Percentiles rank a stretch among this genome's conserved stretches.
Evolutionary conservation across 2,329 filamentous ascomycete genomes (phyloP).

Genomic region (Shiraia bambusicola): DNA sequence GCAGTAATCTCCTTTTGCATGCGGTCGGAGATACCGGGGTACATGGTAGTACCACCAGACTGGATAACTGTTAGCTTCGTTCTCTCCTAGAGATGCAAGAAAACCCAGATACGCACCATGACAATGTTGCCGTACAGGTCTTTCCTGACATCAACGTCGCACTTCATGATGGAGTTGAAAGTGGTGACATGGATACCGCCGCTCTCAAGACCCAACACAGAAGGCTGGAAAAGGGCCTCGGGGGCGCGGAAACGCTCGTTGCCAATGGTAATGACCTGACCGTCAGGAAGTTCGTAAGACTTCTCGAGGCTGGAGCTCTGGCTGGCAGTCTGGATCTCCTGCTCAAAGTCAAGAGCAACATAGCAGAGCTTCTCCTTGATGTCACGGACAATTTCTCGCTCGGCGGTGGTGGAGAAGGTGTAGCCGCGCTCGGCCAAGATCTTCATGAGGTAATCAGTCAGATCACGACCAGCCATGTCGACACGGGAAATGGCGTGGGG

Average conservation of each 20-base stretch:
- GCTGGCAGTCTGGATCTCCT: slow-evolving; percentile 99
- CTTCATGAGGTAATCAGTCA: slow-evolving; percentile 99
- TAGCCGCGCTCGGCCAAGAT: slow-evolving; percentile 99
- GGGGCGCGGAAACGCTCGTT: slow-evolving; percentile 99
- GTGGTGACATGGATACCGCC: slow-evolving; percentile 99
- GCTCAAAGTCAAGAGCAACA: slow-evolving; percentile 99
- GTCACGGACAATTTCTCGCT: slow-evolving; percentile 99
- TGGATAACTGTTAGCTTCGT: slow-evolving; percentile 50
- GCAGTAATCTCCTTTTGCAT: slow-evolving; percentile 99
- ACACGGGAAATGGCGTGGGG: slow-evolving; percentile 99
- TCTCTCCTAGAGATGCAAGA: neutral
- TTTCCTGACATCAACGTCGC: slow-evolving; percentile 99
- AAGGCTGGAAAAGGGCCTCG: slow-evolving; percentile 99
- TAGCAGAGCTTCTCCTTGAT: slow-evolving; percentile 99
- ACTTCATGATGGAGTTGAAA: slow-evolving; percentile 99
- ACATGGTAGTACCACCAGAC: slow-evolving; percentile 99
- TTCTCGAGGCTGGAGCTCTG: slow-evolving; percentile 99
- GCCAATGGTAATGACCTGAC: slow-evolving; percentile 99
- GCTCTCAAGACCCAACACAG: slow-evolving; percentile 95
- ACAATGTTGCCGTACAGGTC: slow-evolving; percentile 99
- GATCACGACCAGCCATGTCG: slow-evolving; percentile 99
- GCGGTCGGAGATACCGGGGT: slow-evolving; percentile 99
- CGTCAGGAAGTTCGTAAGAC: slow-evolving; percentile 99
- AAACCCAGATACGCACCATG: slow-evolving; percentile 71
- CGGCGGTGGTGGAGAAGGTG: slow-evolving; percentile 99